Percentiles rank a stretch among this genome's conserved stretches.
phyloP scores from a whole-genome alignment of 2,329 filamentous ascomycete species.

The Colletotrichum lentis region DNA sequence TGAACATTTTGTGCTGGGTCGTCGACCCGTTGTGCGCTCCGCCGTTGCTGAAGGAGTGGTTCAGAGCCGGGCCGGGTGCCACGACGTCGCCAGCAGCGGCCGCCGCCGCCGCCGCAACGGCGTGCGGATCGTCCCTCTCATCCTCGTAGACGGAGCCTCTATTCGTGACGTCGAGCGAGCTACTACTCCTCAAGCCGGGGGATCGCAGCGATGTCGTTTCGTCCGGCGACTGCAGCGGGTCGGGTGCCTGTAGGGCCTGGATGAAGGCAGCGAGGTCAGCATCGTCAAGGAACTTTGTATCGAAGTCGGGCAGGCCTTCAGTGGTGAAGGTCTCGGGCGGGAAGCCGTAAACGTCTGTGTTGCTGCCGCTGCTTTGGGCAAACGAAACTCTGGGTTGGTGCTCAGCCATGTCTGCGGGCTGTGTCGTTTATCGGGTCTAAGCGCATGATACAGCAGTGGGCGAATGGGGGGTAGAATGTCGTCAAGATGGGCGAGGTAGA shows the following conservation, averaged over 20 bases:
- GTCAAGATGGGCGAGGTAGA: neutral
- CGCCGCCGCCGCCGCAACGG: conserved; percentile 51
- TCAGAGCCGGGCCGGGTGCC: conserved; percentile 28
- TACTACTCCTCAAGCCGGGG: conserved; percentile 51
- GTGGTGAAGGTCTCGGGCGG: conserved; percentile 72
- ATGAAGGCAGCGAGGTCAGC: conserved; percentile 81
- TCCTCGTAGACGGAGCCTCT: conserved; percentile 48
- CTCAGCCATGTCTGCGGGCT: conserved; percentile 39
- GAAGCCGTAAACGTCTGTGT: conserved; percentile 61
- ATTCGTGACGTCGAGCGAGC: conserved; percentile 54
- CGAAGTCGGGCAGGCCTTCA: conserved; percentile 76
- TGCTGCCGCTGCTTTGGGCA: conserved; percentile 14
- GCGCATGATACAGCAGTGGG: conserved; percentile 32
- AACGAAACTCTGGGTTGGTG: conserved; percentile 38
- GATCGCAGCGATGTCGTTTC: conserved; percentile 53
- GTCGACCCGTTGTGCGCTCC: conserved; percentile 37
- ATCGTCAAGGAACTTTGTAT: conserved; percentile 77
- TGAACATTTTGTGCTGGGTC: conserved; percentile 63
- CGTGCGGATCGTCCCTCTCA: conserved; percentile 47
- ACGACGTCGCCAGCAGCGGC: conserved; percentile 51
- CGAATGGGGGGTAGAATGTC: neutral
- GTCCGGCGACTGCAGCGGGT: conserved; percentile 72
- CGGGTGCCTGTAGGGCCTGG: conserved; percentile 81
- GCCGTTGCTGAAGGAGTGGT: conserved; percentile 26
- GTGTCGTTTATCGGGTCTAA: conserved; percentile 14